Evolutionary conservation across 2,329 filamentous ascomycete genomes (phyloP), one percentile per base, ranked within the genome.

Genomic region (Basipetospora chlamydospora): DNA sequence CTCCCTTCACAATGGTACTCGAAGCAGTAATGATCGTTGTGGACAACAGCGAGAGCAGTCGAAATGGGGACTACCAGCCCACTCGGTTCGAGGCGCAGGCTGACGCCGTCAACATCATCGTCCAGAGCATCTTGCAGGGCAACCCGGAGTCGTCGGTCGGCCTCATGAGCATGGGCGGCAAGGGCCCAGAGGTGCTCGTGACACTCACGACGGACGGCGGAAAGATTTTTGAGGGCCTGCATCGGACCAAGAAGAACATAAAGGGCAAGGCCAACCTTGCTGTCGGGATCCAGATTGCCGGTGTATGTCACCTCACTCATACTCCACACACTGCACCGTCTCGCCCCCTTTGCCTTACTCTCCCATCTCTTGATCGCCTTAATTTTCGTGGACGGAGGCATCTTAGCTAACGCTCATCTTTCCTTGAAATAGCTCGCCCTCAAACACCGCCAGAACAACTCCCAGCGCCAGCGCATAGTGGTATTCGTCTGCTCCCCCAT

Each of bases 11-110:
- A 55, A 98, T 98, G 90, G 83, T 80, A 63, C 79, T 98, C 62
- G 90, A 98, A 77, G 92, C 90, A 66, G 92, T 93, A 44, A 96
- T 98, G 87, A 84, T 98, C 60, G 79, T 96, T 71, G 85, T 96
- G 53, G 90, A 98, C 73, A 98, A 96, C 71, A 95, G 87, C 67
- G 90, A 98, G 67, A 87, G 82, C 66, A 93, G 85, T 67, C 78
- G 90, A 57, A 98, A 98, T 63, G 90, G 92, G 55, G 90, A 98
- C 59, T 72, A 70, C 58, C 81, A 83, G 54, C 88, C 90, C 41
- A 92, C 87, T 47, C 77, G 90, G 60, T 98, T 87, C 70, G 86
- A 95, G 63, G 86, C 90, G 49, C 90, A 98, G 70, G 73, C 84
- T 49, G 90, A 98, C 60, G 87, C 88, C 39, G 85, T 93, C 52